Evolutionary conservation across 1,139 yeast genomes (phyloP).

Genomic region (Diutina rugosa): DNA sequence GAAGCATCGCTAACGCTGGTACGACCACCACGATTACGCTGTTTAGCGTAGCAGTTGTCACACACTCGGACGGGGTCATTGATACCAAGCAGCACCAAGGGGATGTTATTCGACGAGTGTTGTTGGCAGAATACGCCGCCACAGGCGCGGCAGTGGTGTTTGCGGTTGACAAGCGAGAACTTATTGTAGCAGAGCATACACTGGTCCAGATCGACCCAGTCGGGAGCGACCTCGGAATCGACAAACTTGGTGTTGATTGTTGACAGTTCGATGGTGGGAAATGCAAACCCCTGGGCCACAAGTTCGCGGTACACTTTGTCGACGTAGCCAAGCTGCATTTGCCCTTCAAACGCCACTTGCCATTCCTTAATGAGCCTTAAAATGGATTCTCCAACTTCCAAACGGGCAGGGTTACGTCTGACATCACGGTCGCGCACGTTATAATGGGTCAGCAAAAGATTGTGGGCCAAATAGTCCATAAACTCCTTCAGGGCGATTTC

Average conservation of each 20-base stretch:
- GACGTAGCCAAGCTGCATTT: slow-evolving; percentile 55
- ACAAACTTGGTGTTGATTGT: slow-evolving; percentile 40
- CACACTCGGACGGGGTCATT: slow-evolving; percentile 87
- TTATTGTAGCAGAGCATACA: slow-evolving; percentile 88
- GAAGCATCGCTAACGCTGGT: not conserved
- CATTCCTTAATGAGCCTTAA: slow-evolving; percentile 63
- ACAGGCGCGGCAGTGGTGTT: slow-evolving; percentile 94
- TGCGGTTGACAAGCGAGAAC: slow-evolving; percentile 74
- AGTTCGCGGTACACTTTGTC: slow-evolving; percentile 49
- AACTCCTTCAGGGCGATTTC: slow-evolving; percentile 82
- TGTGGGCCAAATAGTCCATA: slow-evolving; percentile 53
- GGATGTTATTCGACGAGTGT: slow-evolving; percentile 59
- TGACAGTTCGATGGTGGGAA: slow-evolving; percentile 42
- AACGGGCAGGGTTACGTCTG: slow-evolving; percentile 17
- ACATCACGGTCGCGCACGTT: slow-evolving; percentile 18
- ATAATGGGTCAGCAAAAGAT: slow-evolving; percentile 18
- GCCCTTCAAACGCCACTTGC: slow-evolving; percentile 62
- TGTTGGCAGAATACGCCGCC: slow-evolving; percentile 89
- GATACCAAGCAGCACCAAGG: slow-evolving; percentile 78
- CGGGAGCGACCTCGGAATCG: slow-evolving; percentile 92
- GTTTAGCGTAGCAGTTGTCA: slow-evolving; percentile 63
- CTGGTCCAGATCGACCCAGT: slow-evolving; percentile 91
- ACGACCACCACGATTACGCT: not conserved
- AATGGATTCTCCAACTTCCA: slow-evolving; percentile 46
- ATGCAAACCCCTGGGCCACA: slow-evolving; percentile 48